Percentiles rank a stretch among this genome's conserved stretches.
Conservation (phyloP, 139 green algal genomes). For the Volvox africanus region DNA sequence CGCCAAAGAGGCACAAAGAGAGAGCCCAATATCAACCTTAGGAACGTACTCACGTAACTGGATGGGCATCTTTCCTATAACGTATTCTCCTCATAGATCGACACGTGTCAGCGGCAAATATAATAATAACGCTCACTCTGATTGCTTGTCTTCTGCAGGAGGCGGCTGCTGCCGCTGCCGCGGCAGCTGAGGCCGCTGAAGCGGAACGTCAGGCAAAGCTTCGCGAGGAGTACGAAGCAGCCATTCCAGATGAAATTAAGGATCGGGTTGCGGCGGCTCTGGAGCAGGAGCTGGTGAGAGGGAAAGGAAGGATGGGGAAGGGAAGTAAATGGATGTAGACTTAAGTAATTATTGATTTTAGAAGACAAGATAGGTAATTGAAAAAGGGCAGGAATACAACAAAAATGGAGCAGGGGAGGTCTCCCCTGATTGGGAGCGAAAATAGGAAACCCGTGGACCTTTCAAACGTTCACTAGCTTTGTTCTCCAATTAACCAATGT, state of each 20-base stretch:
- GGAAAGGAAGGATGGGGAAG: background rate
- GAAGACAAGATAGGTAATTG: background rate
- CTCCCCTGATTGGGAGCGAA: background rate
- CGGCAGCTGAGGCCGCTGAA: conserved; percentile 54
- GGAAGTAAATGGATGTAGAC: background rate
- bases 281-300: conserved; percentile 60
- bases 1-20: no score
- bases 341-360: background rate
- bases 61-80: no score
- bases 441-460: background rate
- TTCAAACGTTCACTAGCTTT: background rate
- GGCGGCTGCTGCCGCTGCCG: conserved; percentile 35
- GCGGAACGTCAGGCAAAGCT: conserved; percentile 53
- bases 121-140: no score
- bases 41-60: no score
- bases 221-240: conserved; percentile 68
- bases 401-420: background rate
- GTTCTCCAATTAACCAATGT: background rate
- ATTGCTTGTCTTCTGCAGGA: background rate
- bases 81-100: no score
- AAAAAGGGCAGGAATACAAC: background rate
- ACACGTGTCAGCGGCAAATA: no score
- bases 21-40: no score
- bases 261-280: conserved; percentile 60
- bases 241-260: conserved; percentile 76